A percentile compares a stretch with the other conserved stretches of the same genome.
Evolutionary conservation across 306 rosid genomes (phyloP).

Genomic region (Styphnolobium japonicum): DNA sequence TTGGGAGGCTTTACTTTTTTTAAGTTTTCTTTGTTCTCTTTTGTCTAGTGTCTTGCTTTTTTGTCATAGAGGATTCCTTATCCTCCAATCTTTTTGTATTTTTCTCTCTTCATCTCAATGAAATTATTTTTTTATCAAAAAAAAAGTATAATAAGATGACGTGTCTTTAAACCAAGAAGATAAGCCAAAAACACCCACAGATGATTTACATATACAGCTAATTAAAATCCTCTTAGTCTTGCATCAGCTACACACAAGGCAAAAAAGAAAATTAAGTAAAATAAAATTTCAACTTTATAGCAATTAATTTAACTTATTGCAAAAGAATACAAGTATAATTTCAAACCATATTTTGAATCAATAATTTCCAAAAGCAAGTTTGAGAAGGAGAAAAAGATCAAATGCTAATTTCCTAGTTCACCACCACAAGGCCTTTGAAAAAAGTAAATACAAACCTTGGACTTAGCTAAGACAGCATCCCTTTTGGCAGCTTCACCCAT

Average conservation of each 20-base stretch:
- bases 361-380: not conserved
- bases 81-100: no score
- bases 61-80: no score
- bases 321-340: not conserved
- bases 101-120: no score
- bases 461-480: conserved; percentile 38
- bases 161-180: not conserved
- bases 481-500: conserved; percentile 42
- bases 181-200: not conserved
- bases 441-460: conserved; percentile 56
- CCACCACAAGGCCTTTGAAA: not conserved
- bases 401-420: conserved; percentile 15
- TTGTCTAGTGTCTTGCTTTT: no score
- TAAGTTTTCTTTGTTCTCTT: no score
- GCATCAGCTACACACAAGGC: conserved; percentile 1
- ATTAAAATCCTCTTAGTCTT: not conserved
- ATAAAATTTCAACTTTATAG: not conserved
- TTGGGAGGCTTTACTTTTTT: no score
- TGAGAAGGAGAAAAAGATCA: not conserved
- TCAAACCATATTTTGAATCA: conserved; percentile 18
- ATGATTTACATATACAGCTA: not conserved
- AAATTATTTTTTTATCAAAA: no score
- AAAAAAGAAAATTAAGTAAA: not conserved
- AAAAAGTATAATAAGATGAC: not conserved
- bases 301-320: not conserved